Conservation (phyloP, 441 rosid species). For the Croton setiger region DNA sequence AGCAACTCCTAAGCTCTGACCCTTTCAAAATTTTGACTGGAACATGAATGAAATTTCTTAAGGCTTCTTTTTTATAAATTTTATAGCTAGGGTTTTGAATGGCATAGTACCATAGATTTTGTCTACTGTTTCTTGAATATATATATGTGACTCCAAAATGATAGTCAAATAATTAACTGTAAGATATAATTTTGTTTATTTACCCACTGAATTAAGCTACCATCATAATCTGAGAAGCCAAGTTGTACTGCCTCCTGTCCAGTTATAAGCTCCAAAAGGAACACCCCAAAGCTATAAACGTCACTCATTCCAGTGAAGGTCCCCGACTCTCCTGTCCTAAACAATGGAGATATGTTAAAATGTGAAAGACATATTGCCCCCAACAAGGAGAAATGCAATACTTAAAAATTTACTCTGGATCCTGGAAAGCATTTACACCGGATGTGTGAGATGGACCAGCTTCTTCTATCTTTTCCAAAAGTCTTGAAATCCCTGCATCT, state of each 20-base stretch:
- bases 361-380: slow-evolving; percentile 6
- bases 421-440: slow-evolving; percentile 33
- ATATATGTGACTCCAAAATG: neutral
- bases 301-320: slow-evolving; percentile 44
- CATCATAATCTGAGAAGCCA: slow-evolving; percentile 31
- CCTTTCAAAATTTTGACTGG: neutral
- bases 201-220: slow-evolving; percentile 53
- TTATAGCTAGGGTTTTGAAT: neutral
- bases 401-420: slow-evolving; percentile 54
- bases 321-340: slow-evolving; percentile 39
- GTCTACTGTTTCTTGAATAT: neutral
- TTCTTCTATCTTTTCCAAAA: slow-evolving; percentile 42
- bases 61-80: neutral
- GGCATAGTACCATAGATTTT: neutral
- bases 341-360: slow-evolving; percentile 9
- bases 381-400: slow-evolving; percentile 5
- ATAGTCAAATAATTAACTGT: neutral
- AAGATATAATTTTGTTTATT: slow-evolving; percentile 1
- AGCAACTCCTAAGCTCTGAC: neutral
- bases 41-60: neutral
- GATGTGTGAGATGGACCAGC: slow-evolving; percentile 51
- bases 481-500: slow-evolving; percentile 46
- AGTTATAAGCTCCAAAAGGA: slow-evolving; percentile 59
- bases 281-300: slow-evolving; percentile 64
- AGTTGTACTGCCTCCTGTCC: slow-evolving; percentile 38